Conservation (phyloP, 208 protist genomes). For the Phytomonas francai region DNA sequence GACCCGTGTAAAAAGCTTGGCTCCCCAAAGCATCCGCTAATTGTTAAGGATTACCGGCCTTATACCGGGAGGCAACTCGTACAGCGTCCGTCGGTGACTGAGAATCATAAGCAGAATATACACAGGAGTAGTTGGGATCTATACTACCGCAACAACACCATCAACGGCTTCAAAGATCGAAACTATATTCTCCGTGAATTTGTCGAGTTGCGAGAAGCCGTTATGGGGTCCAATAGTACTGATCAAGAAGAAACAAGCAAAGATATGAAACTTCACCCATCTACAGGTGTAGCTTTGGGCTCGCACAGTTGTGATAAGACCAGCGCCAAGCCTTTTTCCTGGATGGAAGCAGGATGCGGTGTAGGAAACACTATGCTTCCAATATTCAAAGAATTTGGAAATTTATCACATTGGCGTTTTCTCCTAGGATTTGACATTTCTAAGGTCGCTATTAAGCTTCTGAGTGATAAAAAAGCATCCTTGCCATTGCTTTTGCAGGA, state of each 20-base stretch:
- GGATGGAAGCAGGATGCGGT: conserved; percentile 93
- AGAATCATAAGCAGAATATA: not conserved
- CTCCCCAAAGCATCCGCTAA: conserved; percentile 36
- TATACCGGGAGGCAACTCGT: conserved; percentile 55
- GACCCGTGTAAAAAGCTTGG: conserved; percentile 19
- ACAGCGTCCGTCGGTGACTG: not conserved
- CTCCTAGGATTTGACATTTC: conserved; percentile 89
- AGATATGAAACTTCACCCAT: not conserved
- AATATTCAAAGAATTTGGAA: conserved; percentile 70
- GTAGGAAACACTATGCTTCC: conserved; percentile 92
- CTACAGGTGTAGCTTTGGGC: not conserved
- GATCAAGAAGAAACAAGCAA: not conserved
- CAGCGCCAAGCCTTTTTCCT: conserved; percentile 23
- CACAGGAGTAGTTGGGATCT: conserved; percentile 41
- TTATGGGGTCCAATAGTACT: conserved; percentile 14
- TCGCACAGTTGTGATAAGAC: not conserved
- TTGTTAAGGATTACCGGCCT: conserved; percentile 71
- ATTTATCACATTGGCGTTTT: conserved; percentile 46
- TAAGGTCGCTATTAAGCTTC: conserved; percentile 71
- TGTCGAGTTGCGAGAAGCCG: conserved; percentile 50
- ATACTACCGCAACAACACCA: conserved; percentile 88
- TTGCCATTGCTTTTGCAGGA: conserved; percentile 20
- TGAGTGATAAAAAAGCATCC: conserved; percentile 38
- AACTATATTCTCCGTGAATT: conserved; percentile 88
- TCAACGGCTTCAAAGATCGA: conserved; percentile 86